Evolutionary conservation across 345 rosid genomes (phyloP), one percentile per base, ranked within the genome.

Genomic region (Rhizophora mangle): DNA sequence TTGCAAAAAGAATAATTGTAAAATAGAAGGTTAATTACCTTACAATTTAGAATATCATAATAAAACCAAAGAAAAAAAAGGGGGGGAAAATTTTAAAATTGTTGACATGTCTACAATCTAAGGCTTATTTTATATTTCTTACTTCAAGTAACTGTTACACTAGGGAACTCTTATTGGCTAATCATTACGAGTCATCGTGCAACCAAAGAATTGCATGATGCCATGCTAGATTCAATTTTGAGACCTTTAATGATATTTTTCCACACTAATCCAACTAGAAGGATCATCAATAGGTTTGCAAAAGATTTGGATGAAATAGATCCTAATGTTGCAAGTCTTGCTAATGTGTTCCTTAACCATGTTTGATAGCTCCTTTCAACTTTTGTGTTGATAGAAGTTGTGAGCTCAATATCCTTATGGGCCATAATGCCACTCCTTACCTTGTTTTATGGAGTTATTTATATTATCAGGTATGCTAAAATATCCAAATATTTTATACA

Each of bases 401-500:
- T 96, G 70, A 96, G 98, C 92, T 90, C 97, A 58, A 83, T 92
- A 85, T 96, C 99, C 60, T 73, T 96, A 73, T 96, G 99, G 99
- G 91, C 99, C 84, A 89, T 96, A 74, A 78, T 92, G 97, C 99
- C 99, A 30, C 93, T 96, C 68, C 82, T 96, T 87, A 85, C 86
- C 55, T 83, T 90, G 71, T 96, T 96, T 84, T 96, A 90, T 82
- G 87, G 83, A 29, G 89, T 96, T 95, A 95, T 82, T 78, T 95
- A 32, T 92, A 95, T 78, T 95, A 90, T 78, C 99, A 95, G 94
- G 98, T 76, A 67, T 4, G 51, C 4, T 52, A 8, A 60, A 18
- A 19, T 34, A 20, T 60, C 46, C 18, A 19, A 47, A 27, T 13
- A 22, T 37, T 70, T 4, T 57, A 11, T 32, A 24, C 24, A 29